Evolutionary conservation across 108 stramenopile genomes (phyloP).

Genomic region (Parmales sp.): DNA sequence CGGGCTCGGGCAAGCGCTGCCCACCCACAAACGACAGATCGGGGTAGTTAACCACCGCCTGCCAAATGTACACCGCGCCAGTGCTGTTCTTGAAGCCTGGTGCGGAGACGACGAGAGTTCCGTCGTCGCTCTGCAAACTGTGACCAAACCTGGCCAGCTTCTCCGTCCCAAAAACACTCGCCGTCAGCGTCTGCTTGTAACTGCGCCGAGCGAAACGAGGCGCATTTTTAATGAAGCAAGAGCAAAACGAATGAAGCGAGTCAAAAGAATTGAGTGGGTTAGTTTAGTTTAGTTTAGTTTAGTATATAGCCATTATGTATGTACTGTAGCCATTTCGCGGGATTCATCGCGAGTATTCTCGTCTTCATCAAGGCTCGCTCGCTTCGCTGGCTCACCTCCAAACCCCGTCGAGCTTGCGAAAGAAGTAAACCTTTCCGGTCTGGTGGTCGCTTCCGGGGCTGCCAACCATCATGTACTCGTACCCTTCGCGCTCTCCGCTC

Average conservation of each 20-base stretch:
- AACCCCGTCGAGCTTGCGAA: background rate
- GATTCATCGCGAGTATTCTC: too few relatives aligned
- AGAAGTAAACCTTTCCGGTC: background rate
- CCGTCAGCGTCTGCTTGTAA: background rate
- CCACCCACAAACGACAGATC: too few relatives aligned
- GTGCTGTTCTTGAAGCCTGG: constrained; percentile 11
- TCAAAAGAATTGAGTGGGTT: too few relatives aligned
- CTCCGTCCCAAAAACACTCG: background rate
- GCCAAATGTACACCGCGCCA: constrained; percentile 17
- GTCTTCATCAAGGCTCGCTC: too few relatives aligned
- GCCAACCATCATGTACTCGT: background rate
- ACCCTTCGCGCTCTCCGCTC: background rate
- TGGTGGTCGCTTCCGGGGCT: background rate
- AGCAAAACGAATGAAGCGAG: too few relatives aligned
- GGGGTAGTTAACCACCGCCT: background rate
- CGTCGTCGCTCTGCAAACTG: background rate
- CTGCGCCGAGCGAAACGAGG: too few relatives aligned
- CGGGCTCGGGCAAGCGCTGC: background rate
- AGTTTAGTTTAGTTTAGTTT: too few relatives aligned
- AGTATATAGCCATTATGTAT: background rate
- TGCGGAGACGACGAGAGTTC: background rate
- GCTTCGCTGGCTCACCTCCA: too few relatives aligned
- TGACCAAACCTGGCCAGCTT: constrained; percentile 6
- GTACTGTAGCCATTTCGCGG: too few relatives aligned
- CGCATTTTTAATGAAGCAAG: too few relatives aligned